Percentiles rank a stretch among this genome's conserved stretches.
phyloP scores from a whole-genome alignment of 441 rosid species.

The Melastoma candidum region DNA sequence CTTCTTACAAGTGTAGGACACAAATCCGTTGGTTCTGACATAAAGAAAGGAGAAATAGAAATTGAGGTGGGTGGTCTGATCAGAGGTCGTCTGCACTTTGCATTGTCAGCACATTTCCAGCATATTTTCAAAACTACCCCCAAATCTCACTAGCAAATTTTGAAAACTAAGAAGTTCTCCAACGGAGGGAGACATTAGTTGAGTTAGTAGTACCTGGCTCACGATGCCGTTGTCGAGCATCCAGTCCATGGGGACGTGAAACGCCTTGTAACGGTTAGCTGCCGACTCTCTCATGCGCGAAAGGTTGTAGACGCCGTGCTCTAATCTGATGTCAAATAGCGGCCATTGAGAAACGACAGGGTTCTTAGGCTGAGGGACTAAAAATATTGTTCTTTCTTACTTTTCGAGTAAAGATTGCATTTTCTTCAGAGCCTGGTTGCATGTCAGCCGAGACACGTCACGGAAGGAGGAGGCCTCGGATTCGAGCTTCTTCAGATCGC shows the following conservation, averaged over 20 bases:
- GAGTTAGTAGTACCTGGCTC: constrained; percentile 48
- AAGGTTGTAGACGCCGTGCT: constrained; percentile 85
- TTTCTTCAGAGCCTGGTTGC: constrained; percentile 68
- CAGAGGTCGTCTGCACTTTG: not conserved
- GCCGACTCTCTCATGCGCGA: constrained; percentile 90
- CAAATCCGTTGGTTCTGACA: too few relatives aligned
- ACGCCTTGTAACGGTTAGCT: constrained; percentile 42
- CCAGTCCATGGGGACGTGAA: constrained; percentile 81
- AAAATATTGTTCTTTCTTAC: constrained; percentile 20
- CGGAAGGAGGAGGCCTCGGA: constrained; percentile 66
- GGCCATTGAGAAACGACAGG: not conserved
- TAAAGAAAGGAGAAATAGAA: too few relatives aligned
- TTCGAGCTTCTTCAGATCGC: constrained; percentile 71
- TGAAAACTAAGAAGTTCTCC: too few relatives aligned
- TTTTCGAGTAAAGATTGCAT: constrained; percentile 87
- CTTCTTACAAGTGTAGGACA: too few relatives aligned
- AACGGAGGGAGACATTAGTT: not conserved
- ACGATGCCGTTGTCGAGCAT: constrained; percentile 85
- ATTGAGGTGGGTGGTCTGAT: too few relatives aligned
- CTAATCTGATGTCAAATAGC: constrained; percentile 39
- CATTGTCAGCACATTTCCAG: not conserved
- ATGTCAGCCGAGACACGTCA: constrained; percentile 52
- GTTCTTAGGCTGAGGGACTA: not conserved
- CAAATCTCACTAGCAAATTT: too few relatives aligned
- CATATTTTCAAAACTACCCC: too few relatives aligned